Evolutionary conservation across 2,329 filamentous ascomycete species (phyloP), one percentile per base, ranked within the genome.

Genomic region (Podosphaera aphanis): DNA sequence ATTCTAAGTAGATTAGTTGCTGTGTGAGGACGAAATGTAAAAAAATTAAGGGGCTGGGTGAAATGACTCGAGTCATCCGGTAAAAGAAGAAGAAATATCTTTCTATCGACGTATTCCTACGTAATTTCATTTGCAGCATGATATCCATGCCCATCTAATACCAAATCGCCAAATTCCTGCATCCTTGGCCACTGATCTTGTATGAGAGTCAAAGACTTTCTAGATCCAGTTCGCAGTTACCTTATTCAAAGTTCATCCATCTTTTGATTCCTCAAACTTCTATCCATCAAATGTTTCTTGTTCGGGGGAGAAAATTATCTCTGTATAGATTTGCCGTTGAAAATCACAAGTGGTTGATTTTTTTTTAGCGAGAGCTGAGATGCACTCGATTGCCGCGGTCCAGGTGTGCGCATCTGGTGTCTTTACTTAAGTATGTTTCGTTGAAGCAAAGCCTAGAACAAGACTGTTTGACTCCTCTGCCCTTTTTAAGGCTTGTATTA

Each of bases 21-120:
- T 44, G 39, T 56, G 2, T 56, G 46, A 29, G 48, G 49, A 6
- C 47, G 49, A 51, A 57, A 58, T 7, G 51, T 38, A 47, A 29
- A 46, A 31, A 56, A 49, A 46, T 58, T 47, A 49, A 48, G 53
- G 37, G 55, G 55, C 52, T 57, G 50, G 25, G 56, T 52, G 48
- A 56, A 49, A 43, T 52, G 39, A 18, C 51, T 52, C 35, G 52
- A 50, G 44, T 56, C 48, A 38, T 49, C 53, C 10, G 48, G 50
- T 20, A 54, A 46, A 40, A 21, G 36, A 19, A 35, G 20, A 18
- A 35, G 6, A 44, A 36, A 36, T 21, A 36, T 37, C 2, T 44
- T 44, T 15, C 19, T 3, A 13, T 7, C 4, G 2, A 20, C 5
- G 43, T 29, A 44, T n/a, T 21, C 16, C 16, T 16, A 36, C 43